Percentiles rank a stretch among this genome's conserved stretches.
Conservation (phyloP, 306 rosid species). For the Casuarina cunninghamiana region DNA sequence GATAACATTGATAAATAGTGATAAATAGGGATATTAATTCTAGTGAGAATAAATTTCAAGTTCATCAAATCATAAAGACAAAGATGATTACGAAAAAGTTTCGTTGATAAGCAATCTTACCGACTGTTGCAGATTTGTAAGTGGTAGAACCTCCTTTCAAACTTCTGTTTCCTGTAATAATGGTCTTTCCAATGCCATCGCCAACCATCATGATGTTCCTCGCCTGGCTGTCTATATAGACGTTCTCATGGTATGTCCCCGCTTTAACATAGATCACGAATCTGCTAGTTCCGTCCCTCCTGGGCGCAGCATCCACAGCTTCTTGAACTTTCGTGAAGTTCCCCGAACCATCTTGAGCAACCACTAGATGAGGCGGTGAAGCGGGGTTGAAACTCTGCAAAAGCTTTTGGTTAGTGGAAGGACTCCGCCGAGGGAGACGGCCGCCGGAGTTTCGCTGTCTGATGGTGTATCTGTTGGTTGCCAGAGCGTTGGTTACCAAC, state of each 20-base stretch:
- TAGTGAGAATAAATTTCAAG: too few relatives aligned
- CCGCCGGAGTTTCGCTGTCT: background rate
- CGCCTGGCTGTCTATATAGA: background rate
- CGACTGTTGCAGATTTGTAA: conserved; percentile 27
- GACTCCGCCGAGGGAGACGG: background rate
- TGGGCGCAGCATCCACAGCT: conserved; percentile 1
- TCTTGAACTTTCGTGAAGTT: background rate
- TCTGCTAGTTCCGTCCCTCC: background rate
- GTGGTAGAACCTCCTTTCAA: conserved; percentile 22
- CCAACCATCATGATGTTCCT: conserved; percentile 12
- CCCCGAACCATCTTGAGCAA: conserved; percentile 20
- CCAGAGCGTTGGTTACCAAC: conserved; percentile 1
- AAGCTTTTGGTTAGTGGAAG: background rate
- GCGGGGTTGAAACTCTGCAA: background rate
- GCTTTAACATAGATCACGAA: conserved; percentile 11
- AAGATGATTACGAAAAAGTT: too few relatives aligned
- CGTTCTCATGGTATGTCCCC: conserved; percentile 1
- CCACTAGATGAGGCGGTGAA: conserved; percentile 1
- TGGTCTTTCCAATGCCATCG: conserved; percentile 22
- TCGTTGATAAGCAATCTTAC: background rate
- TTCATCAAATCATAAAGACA: too few relatives aligned
- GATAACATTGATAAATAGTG: too few relatives aligned
- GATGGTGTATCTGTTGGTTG: background rate
- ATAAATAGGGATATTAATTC: too few relatives aligned
- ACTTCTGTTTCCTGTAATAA: conserved; percentile 25